phyloP scores from a whole-genome alignment of 805 yeast species.

The Sugiyamaella lignohabitans region DNA sequence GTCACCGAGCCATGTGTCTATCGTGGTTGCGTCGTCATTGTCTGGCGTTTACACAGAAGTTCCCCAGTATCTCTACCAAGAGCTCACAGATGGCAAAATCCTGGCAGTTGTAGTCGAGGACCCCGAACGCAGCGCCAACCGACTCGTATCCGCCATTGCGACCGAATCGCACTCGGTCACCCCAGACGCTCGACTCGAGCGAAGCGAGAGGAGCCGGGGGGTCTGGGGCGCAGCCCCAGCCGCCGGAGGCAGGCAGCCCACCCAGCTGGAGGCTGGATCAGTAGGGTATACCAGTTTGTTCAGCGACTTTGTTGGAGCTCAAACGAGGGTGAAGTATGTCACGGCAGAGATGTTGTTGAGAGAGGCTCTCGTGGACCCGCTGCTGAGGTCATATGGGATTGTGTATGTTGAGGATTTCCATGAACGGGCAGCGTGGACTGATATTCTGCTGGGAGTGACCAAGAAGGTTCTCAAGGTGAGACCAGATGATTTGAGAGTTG shows the following conservation, averaged over 20 bases:
- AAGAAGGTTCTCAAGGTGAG: constrained; percentile 48
- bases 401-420: constrained; percentile 85
- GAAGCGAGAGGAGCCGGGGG: no score
- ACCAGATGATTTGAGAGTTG: constrained; percentile 43
- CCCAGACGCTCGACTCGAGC: no score
- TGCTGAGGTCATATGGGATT: constrained; percentile 56
- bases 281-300: not conserved
- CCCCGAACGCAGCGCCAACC: not conserved
- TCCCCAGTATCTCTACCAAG: constrained; percentile 5
- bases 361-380: constrained; percentile 57
- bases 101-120: not conserved
- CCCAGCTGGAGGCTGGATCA: not conserved
- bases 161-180: no score
- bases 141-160: not conserved
- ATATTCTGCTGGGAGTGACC: constrained; percentile 63
- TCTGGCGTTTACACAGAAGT: constrained; percentile 8
- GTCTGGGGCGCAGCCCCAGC: no score
- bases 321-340: constrained; percentile 40
- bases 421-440: constrained; percentile 70
- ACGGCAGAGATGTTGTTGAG: constrained; percentile 73
- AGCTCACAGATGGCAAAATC: not conserved
- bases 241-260: no score
- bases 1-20: no score
- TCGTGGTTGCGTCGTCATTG: constrained; percentile 4
- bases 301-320: not conserved